phyloP scores from a whole-genome alignment of 164 flowering plant genomes.

The Aristolochia californica region DNA sequence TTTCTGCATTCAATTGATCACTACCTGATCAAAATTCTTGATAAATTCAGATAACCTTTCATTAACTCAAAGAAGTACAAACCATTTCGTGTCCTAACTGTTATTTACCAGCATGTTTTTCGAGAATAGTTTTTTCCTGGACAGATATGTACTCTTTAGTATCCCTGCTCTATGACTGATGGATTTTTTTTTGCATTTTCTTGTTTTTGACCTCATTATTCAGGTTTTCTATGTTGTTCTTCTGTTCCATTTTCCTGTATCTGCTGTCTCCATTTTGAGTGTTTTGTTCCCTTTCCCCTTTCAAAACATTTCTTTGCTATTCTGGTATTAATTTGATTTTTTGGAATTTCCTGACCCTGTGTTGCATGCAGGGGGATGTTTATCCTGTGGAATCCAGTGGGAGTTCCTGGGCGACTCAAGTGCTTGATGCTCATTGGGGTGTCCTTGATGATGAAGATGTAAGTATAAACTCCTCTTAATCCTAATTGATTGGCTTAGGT shows the following conservation, averaged over 20 bases:
- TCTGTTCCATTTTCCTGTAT: not conserved
- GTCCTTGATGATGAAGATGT: conserved; percentile 81
- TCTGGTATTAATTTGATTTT: not conserved
- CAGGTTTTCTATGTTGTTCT: not conserved
- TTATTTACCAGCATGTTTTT: too few species aligned
- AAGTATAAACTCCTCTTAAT: conserved; percentile 20
- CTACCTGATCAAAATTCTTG: too few species aligned
- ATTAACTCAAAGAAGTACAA: too few species aligned
- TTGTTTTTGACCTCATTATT: too few species aligned
- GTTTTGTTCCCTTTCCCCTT: not conserved
- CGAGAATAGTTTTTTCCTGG: too few species aligned
- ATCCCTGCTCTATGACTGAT: too few species aligned
- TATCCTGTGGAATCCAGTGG: conserved; percentile 82
- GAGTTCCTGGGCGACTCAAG: conserved; percentile 36
- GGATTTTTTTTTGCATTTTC: too few species aligned
- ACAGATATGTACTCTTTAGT: too few species aligned
- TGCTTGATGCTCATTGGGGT: conserved; percentile 99
- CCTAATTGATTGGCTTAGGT: not conserved
- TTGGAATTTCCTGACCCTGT: not conserved
- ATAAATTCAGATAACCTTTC: too few species aligned
- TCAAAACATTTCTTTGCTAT: not conserved
- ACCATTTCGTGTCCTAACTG: too few species aligned
- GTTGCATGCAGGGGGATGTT: conserved; percentile 76
- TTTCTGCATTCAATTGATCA: too few species aligned
- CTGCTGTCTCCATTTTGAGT: not conserved